Evolutionary conservation across 2,329 filamentous ascomycete species (phyloP), one percentile per base, ranked within the genome.

Genomic region (Colletotrichum musicola): DNA sequence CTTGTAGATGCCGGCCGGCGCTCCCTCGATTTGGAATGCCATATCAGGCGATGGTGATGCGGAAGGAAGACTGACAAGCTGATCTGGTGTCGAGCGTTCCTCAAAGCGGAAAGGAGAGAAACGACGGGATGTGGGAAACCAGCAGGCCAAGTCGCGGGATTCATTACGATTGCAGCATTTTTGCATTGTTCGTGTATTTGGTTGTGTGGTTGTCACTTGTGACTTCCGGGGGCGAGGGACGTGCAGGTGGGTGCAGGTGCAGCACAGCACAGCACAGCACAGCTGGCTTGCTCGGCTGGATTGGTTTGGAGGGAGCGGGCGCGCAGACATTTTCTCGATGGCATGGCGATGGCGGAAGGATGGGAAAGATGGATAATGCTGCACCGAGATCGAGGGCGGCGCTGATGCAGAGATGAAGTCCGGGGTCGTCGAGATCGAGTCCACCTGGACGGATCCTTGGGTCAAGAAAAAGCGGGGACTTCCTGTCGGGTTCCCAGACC

Each of bases 401-500:
- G n/a, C 62, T 61, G 66, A 68, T 68, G 50, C 55, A 66, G 56
- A 68, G 42, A 65, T 38, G 18, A 44, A 50, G 66, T 61, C 53
- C 62, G 62, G 66, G 65, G 55, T 61, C 49, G 50, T 60, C 18
- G 38, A 65, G 66, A 68, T 68, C 66, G 66, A 66, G 55, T 51
- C 62, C 50, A 66, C 50, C 62, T 35, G 49, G 44, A 65, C 55
- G 65, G 65, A 50, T 65, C 50, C 42, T 49, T 64, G 55, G 62
- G 30, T 14, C 50, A 38, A 35, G 51, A 65, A 9, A 56, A 25
- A 56, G 54, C 27, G 64, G 64, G 20, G 12, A 13, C 42, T 1
- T 55, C 14, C 18, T 49, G 22, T 18, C 4, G 46, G 27, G 30
- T 35, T 10, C 30, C 5, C 6, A 30, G 27, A 30, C 27, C 14